Percentiles rank a stretch among this genome's conserved stretches.
Evolutionary conservation across 2,329 filamentous ascomycete species (phyloP).

Genomic region (Claviceps purpurea): DNA sequence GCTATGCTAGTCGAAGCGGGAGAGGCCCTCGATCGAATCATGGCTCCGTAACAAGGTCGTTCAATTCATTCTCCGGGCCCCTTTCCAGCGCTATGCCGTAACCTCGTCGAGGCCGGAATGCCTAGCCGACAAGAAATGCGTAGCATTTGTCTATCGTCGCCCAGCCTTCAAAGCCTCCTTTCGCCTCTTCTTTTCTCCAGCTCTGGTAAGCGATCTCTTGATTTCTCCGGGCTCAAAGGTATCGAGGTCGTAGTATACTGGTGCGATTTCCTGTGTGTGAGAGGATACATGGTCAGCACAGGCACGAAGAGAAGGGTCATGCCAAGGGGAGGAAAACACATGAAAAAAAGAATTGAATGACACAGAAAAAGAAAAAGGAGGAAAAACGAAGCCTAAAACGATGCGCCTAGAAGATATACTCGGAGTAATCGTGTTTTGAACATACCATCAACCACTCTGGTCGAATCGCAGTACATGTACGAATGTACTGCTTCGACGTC

Average conservation of each 20-base stretch:
- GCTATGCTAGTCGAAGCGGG: too few species aligned
- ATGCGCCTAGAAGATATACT: too few species aligned
- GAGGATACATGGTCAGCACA: not conserved
- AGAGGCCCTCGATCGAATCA: too few species aligned
- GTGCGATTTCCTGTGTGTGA: slow-evolving; percentile 74
- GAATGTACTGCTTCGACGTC: slow-evolving; percentile 95
- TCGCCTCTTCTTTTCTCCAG: slow-evolving; percentile 46
- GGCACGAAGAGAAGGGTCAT: not conserved
- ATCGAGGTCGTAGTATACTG: slow-evolving; percentile 77
- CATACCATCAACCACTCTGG: slow-evolving; percentile 88
- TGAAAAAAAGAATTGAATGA: not conserved
- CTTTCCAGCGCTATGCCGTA: too few species aligned
- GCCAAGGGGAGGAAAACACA: not conserved
- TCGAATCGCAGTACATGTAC: slow-evolving; percentile 81
- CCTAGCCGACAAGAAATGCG: too few species aligned
- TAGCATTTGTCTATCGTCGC: slow-evolving; percentile 16
- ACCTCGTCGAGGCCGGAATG: too few species aligned
- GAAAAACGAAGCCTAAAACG: too few species aligned
- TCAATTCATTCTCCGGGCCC: too few species aligned
- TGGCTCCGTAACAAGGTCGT: too few species aligned
- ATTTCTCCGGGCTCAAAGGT: slow-evolving; percentile 79
- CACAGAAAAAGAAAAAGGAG: not conserved
- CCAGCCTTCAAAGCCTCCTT: slow-evolving; percentile 43
- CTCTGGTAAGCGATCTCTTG: slow-evolving; percentile 49
- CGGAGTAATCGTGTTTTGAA: not conserved